Conservation (phyloP, 345 rosid species). For the Microcos paniculata region DNA sequence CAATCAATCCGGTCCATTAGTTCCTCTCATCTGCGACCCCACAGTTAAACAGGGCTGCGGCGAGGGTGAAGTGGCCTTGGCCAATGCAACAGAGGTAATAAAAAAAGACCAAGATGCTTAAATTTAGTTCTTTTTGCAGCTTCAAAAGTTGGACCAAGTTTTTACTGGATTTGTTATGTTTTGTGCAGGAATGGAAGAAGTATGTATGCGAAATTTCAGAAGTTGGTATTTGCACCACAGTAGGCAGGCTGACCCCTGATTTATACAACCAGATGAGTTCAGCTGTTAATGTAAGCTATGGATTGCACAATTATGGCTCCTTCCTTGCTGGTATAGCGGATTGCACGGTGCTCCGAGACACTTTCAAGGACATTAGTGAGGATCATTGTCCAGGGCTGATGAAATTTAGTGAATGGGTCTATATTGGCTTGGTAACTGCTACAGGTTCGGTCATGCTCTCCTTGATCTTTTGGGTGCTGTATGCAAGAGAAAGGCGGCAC, state of each 20-base stretch:
- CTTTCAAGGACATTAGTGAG: slow-evolving; percentile 26
- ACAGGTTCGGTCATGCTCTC: slow-evolving; percentile 48
- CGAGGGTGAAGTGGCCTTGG: slow-evolving; percentile 38
- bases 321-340: slow-evolving; percentile 39
- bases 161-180: not conserved
- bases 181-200: slow-evolving; percentile 49
- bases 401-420: slow-evolving; percentile 39
- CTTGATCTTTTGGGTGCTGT: slow-evolving; percentile 45
- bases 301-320: slow-evolving; percentile 32
- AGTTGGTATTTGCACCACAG: slow-evolving; percentile 35
- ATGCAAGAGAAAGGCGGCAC: slow-evolving; percentile 43
- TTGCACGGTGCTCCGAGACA: slow-evolving; percentile 39
- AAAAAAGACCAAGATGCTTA: not conserved
- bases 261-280: slow-evolving; percentile 33
- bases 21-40: slow-evolving; percentile 65
- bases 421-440: slow-evolving; percentile 38
- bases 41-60: slow-evolving; percentile 41
- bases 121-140: not conserved
- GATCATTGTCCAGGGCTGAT: slow-evolving; percentile 35
- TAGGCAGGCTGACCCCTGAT: slow-evolving; percentile 42
- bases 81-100: slow-evolving; percentile 57
- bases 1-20: slow-evolving; percentile 71
- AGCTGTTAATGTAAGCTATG: slow-evolving; percentile 47
- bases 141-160: not conserved
- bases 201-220: slow-evolving; percentile 44